phyloP scores from a whole-genome alignment of 129 eudicot genomes.

The Calendula officinalis region DNA sequence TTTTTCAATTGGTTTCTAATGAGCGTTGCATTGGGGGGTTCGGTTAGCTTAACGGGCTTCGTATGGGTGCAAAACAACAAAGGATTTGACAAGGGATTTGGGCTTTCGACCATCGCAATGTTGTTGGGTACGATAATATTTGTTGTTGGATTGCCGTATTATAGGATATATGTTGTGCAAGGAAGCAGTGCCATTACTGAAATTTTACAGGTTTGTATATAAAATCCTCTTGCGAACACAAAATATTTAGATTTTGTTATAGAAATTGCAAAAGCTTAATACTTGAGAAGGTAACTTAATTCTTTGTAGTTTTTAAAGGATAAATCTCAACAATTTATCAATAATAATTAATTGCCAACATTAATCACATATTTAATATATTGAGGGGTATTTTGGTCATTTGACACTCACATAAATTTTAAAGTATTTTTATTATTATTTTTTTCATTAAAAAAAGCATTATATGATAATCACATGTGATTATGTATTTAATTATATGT shows the following conservation, averaged over 20 bases:
- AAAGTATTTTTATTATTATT: too few relatives aligned
- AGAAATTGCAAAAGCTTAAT: not conserved
- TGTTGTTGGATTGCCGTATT: constrained; percentile 42
- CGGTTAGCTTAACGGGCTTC: constrained; percentile 42
- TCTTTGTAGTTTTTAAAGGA: too few relatives aligned
- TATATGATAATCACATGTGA: too few relatives aligned
- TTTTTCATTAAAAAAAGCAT: too few relatives aligned
- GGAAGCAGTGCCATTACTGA: constrained; percentile 58
- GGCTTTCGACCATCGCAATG: constrained; percentile 43
- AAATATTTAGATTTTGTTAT: not conserved
- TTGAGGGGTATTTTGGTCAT: too few relatives aligned
- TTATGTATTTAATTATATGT: too few relatives aligned
- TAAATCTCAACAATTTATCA: too few relatives aligned
- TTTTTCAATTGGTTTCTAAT: constrained; percentile 60
- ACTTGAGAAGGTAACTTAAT: not conserved
- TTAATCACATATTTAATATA: too few relatives aligned
- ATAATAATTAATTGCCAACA: too few relatives aligned
- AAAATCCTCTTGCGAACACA: not conserved
- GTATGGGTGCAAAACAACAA: constrained; percentile 68
- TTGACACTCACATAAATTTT: too few relatives aligned
- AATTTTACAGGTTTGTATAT: constrained; percentile 52
- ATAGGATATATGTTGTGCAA: constrained; percentile 52
- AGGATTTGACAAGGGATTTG: constrained; percentile 67
- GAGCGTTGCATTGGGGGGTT: constrained; percentile 39
- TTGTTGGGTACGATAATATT: constrained; percentile 36